Base-by-base conservation (phyloP, 1,284 basidiomycete species). In the Chondrostereum purpureum region DNA sequence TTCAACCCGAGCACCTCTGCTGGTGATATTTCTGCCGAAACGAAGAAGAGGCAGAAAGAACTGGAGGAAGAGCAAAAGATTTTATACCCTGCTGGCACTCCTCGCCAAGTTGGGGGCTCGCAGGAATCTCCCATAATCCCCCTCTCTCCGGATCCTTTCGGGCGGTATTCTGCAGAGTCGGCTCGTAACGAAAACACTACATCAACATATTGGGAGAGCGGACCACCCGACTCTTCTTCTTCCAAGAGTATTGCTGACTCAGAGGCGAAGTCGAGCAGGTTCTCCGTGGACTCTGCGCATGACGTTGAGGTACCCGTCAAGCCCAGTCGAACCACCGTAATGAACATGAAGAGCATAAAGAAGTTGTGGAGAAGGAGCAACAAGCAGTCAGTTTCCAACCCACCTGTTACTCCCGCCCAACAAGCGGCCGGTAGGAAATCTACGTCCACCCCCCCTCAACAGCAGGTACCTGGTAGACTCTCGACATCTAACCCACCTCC, bases 61-160 rank as follows among this genome's bases (percentile, higher is more conserved):
- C 60, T 75, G 20, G 73, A 75, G 50, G 67, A 72, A 36, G 62
- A 63, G 41, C 69, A 78, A 49, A 65, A 69, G 33, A 61, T 58
- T 4, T 54, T 67, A 16, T 81, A 78, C 57, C 67, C 70, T 13
- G 57, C 68, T 3, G 58, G 67, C 36, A 62, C 63, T 24, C 54
- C 62, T 58, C 42, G 54, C 58, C 36, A 51, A n/a, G 20, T 41
- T 21, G 27, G 49, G 34, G 50, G 53, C 46, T 35, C 47, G 38
- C n/a, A n/a, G n/a, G 55, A 50, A 44, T 75, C 69, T 31, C 78
- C 75, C 46, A 61, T 75, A 44, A 81, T 88, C 46, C 86, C 86
- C 22, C 66, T 88, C 16, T 85, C 85, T 5, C 83, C 86, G 5
- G 86, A 88, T 63, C 85, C 86, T 22, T 88, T 88, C 57, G 79